A percentile compares a stretch with the other conserved stretches of the same genome.
phyloP scores from a whole-genome alignment of 1,284 basidiomycete species.

The Heterobasidion irregulare region DNA sequence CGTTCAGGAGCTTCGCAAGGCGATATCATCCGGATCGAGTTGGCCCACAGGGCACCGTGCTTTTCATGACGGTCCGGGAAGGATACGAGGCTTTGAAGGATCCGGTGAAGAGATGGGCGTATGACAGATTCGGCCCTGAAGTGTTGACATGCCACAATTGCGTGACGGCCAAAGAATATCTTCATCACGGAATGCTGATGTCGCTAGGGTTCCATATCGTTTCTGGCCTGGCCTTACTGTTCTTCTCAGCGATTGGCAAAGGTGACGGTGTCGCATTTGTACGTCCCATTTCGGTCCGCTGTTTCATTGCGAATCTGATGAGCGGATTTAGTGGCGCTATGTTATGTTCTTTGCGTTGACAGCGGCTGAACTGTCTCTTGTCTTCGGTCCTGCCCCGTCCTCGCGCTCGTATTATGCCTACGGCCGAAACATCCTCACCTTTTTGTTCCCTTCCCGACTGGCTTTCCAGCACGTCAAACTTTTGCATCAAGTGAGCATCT shows the following conservation, averaged over 20 bases:
- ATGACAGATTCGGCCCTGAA: constrained; percentile 80
- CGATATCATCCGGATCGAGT: constrained; percentile 75
- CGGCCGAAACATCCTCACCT: constrained; percentile 29
- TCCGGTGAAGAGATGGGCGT: constrained; percentile 76
- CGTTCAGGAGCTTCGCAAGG: constrained; percentile 70
- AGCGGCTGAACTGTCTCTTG: constrained; percentile 52
- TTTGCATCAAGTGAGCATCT: constrained; percentile 39
- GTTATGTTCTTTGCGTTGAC: constrained; percentile 54
- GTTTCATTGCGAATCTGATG: not conserved
- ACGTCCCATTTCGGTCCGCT: constrained; percentile 23
- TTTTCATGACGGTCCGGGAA: constrained; percentile 69
- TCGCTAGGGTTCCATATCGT: constrained; percentile 70
- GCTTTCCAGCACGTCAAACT: constrained; percentile 68
- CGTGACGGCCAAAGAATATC: constrained; percentile 60
- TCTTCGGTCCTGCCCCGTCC: constrained; percentile 47
- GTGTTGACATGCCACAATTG: constrained; percentile 62
- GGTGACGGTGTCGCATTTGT: constrained; percentile 60
- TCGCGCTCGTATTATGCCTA: constrained; percentile 15
- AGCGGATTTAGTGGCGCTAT: constrained; percentile 62
- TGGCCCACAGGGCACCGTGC: constrained; percentile 49
- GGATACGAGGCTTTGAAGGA: constrained; percentile 79
- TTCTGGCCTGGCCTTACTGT: constrained; percentile 49
- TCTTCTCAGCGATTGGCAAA: constrained; percentile 56
- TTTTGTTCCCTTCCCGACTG: constrained; percentile 55
- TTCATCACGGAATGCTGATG: constrained; percentile 59